phyloP scores from a whole-genome alignment of 129 eudicot genomes.

The Tagetes patula region DNA sequence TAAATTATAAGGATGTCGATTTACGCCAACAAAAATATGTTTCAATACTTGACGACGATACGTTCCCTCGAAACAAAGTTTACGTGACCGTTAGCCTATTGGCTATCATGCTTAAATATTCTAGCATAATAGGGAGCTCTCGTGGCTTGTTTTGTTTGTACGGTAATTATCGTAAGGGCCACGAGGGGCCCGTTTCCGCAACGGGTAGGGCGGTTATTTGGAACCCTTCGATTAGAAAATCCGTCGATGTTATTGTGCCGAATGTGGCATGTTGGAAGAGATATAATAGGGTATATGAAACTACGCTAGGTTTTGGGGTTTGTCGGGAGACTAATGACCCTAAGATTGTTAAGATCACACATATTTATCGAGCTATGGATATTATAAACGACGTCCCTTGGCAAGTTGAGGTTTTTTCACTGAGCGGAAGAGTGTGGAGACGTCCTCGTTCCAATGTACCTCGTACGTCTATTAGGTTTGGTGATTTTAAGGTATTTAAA shows the following conservation, averaged over 20 bases:
- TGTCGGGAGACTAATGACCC: constrained; percentile 30
- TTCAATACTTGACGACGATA: constrained; percentile 12
- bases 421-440: not conserved
- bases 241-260: constrained; percentile 13
- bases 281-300: not conserved
- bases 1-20: not conserved
- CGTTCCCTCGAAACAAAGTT: not conserved
- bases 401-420: not conserved
- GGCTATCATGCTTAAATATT: not conserved
- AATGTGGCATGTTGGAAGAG: not conserved
- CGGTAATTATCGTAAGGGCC: not conserved
- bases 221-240: constrained; percentile 37
- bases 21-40: not conserved
- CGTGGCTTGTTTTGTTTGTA: constrained; percentile 30
- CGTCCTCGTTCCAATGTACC: not conserved
- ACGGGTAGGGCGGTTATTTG: constrained; percentile 25
- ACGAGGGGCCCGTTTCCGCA: not conserved
- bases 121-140: not conserved
- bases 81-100: not conserved
- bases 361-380: not conserved
- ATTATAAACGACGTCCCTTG: not conserved
- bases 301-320: constrained; percentile 48
- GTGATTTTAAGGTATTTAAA: not conserved
- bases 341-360: constrained; percentile 36
- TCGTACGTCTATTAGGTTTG: not conserved